Percentiles rank a stretch among this genome's conserved stretches.
Evolutionary conservation across 345 rosid genomes (phyloP).

Genomic region (Laguncularia racemosa): DNA sequence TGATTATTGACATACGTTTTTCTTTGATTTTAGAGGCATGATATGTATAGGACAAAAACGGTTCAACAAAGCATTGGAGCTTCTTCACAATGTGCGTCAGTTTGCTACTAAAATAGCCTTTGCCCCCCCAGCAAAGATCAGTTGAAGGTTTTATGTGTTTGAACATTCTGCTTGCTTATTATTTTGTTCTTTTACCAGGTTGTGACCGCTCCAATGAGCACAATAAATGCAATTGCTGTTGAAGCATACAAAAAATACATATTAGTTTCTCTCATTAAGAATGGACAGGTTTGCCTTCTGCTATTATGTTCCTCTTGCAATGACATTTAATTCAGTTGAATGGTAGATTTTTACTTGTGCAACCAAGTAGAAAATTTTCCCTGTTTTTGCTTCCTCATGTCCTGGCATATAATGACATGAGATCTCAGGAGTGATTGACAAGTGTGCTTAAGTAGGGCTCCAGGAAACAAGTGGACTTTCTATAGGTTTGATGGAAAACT

Average conservation of each 20-base stretch:
- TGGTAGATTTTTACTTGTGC: too few relatives aligned
- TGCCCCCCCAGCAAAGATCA: slow-evolving; percentile 8
- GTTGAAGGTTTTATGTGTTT: slow-evolving; percentile 2
- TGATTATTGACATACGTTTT: slow-evolving; percentile 7
- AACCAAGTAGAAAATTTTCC: too few relatives aligned
- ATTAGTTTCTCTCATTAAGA: slow-evolving; percentile 72
- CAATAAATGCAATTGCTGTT: slow-evolving; percentile 68
- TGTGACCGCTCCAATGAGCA: slow-evolving; percentile 89
- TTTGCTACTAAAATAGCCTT: slow-evolving; percentile 3
- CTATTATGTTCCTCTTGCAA: slow-evolving; percentile 3
- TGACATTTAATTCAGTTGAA: not conserved
- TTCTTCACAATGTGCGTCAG: slow-evolving; percentile 61
- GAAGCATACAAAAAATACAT: slow-evolving; percentile 92
- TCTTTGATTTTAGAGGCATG: slow-evolving; percentile 67
- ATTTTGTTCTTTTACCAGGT: slow-evolving; percentile 37
- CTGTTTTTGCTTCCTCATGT: too few relatives aligned
- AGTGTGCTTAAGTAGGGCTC: too few relatives aligned
- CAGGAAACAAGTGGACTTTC: too few relatives aligned
- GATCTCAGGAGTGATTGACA: too few relatives aligned
- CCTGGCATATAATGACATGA: too few relatives aligned
- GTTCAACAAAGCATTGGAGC: slow-evolving; percentile 86
- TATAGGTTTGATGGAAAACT: too few relatives aligned
- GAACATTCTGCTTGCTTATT: slow-evolving; percentile 6
- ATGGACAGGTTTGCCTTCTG: slow-evolving; percentile 56
- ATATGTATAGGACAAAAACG: slow-evolving; percentile 79